These are phyloP conservation scores for Diplodia scrobiculata DNA, from an alignment of 2,329 filamentous ascomycete species.

Conservation along the genomic window DNA sequence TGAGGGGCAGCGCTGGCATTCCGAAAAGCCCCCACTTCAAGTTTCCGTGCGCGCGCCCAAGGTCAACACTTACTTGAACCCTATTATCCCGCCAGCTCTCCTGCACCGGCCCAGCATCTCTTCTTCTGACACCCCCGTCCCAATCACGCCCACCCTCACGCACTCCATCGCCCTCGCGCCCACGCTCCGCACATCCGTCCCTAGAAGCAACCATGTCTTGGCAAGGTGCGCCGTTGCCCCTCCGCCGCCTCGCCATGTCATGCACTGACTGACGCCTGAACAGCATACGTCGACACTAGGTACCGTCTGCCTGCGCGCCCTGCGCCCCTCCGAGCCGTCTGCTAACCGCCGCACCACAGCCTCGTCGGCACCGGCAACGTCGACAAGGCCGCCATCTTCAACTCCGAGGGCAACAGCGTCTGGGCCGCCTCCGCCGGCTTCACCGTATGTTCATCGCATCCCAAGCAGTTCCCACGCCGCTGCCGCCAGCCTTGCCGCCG, in stretches of 20 bases:
- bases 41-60: constrained; percentile 27
- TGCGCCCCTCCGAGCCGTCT: neutral
- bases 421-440: constrained; percentile 85
- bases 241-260: constrained; percentile 20
- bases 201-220: constrained; percentile 45
- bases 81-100: constrained; percentile 29
- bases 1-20: constrained; percentile 27
- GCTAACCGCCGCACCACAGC: constrained; percentile 36
- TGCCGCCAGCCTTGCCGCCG: neutral
- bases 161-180: constrained; percentile 24
- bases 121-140: constrained; percentile 35
- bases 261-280: constrained; percentile 34
- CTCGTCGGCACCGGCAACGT: constrained; percentile 49
- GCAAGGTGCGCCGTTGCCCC: constrained; percentile 43
- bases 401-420: constrained; percentile 55
- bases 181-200: constrained; percentile 14
- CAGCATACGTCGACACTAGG: constrained; percentile 49
- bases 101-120: constrained; percentile 29
- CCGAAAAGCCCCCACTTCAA: constrained; percentile 28
- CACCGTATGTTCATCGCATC: constrained; percentile 59
- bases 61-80: constrained; percentile 30
- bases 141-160: constrained; percentile 33
- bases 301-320: constrained; percentile 32
- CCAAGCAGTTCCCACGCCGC: constrained; percentile 8
- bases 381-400: constrained; percentile 56